Evolutionary conservation across 176 grass and related monocot species (phyloP).

Genomic region (Lolium perenne): DNA sequence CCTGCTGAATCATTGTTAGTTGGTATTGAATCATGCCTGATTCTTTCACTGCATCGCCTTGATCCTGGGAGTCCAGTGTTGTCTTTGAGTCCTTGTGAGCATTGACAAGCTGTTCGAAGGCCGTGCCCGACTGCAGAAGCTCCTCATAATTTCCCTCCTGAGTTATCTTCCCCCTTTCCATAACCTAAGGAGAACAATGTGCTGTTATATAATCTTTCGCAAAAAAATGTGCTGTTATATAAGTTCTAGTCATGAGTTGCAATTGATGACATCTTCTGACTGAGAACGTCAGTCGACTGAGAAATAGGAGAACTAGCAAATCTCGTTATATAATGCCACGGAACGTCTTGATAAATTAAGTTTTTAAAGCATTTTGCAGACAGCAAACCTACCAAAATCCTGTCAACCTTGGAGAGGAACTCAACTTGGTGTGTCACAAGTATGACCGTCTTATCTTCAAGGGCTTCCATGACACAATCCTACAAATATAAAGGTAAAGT

Average conservation of each 20-base stretch:
- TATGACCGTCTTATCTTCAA: slow-evolving; percentile 77
- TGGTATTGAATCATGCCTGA: slow-evolving; percentile 25
- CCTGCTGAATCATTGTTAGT: slow-evolving; percentile 21
- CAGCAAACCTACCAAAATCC: slow-evolving; percentile 63
- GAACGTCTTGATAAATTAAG: too few relatives aligned
- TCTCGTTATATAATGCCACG: too few relatives aligned
- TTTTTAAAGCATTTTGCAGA: background rate
- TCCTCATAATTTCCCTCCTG: slow-evolving; percentile 69
- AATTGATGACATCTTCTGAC: too few relatives aligned
- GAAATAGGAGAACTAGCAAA: too few relatives aligned
- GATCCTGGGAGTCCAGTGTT: slow-evolving; percentile 38
- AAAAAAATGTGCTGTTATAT: too few relatives aligned
- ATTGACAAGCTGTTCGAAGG: slow-evolving; percentile 71
- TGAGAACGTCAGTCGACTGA: too few relatives aligned
- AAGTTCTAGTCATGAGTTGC: too few relatives aligned
- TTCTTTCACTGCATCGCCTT: slow-evolving; percentile 5
- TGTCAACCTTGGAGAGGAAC: slow-evolving; percentile 83
- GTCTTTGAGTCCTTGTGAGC: slow-evolving; percentile 64
- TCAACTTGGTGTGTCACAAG: slow-evolving; percentile 95
- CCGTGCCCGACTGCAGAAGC: slow-evolving; percentile 62
- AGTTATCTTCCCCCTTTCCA: slow-evolving; percentile 77
- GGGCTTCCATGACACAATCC: slow-evolving; percentile 75
- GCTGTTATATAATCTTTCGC: background rate
- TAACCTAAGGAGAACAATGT: slow-evolving; percentile 52
- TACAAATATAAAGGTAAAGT: slow-evolving; percentile 22